Conservation (phyloP, 1,139 yeast genomes). For the Pichia sp. region DNA sequence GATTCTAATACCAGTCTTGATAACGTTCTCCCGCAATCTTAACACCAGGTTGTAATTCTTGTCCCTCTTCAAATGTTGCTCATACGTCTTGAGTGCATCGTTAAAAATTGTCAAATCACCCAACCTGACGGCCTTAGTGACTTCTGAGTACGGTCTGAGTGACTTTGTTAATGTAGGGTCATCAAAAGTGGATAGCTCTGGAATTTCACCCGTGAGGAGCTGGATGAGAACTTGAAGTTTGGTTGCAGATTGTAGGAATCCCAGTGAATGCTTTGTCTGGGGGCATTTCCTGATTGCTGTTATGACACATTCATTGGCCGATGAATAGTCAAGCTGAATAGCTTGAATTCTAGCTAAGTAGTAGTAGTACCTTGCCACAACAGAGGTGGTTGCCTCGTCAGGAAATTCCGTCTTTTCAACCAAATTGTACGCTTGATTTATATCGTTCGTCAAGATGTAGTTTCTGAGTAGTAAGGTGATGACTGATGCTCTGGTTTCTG, state of each 20-base stretch:
- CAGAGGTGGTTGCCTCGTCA: constrained; percentile 73
- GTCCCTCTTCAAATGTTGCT: constrained; percentile 59
- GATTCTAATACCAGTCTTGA: constrained; percentile 94
- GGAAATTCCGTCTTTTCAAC: constrained; percentile 90
- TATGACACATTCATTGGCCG: constrained; percentile 83
- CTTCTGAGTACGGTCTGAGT: constrained; percentile 74
- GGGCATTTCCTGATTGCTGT: constrained; percentile 98
- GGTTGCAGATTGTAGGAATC: constrained; percentile 85
- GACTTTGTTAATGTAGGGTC: constrained; percentile 51
- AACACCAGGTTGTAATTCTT: constrained; percentile 80
- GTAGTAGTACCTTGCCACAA: constrained; percentile 86
- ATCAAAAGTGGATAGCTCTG: constrained; percentile 80
- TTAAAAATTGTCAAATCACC: constrained; percentile 87
- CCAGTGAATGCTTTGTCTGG: constrained; percentile 75
- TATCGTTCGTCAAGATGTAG: constrained; percentile 71
- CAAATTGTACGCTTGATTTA: constrained; percentile 82
- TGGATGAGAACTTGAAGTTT: constrained; percentile 86
- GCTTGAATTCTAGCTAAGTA: constrained; percentile 87
- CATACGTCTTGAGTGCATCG: constrained; percentile 62
- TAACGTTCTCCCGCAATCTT: constrained; percentile 92
- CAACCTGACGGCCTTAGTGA: constrained; percentile 84
- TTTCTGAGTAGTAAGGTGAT: constrained; percentile 79
- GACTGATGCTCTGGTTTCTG: constrained; percentile 83
- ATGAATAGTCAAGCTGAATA: constrained; percentile 85
- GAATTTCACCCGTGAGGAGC: constrained; percentile 93